These are phyloP conservation scores for Saccharomycopsis selenospora DNA, from an alignment of 805 yeast genomes.

Conservation along the genomic window DNA sequence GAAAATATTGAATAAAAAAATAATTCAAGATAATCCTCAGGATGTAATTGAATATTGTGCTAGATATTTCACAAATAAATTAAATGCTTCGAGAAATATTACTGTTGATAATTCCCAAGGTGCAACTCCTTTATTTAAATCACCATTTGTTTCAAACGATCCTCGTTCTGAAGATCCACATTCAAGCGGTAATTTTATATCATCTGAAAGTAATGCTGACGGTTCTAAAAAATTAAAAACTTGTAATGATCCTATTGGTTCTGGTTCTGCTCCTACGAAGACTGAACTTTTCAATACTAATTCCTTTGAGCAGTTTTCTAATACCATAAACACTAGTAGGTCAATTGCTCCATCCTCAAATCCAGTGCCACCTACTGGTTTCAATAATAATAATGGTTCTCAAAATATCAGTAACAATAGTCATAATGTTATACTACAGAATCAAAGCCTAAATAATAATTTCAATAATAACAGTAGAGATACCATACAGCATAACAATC, in stretches of 20 bases:
- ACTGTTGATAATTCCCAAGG: slow-evolving; percentile 25
- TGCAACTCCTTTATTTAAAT: slow-evolving; percentile 45
- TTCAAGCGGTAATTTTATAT: background rate
- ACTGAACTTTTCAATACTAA: background rate
- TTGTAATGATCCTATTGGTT: slow-evolving; percentile 22
- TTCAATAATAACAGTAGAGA: background rate
- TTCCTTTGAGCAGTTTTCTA: background rate
- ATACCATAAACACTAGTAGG: background rate
- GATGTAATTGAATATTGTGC: slow-evolving; percentile 73
- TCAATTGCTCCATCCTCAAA: slow-evolving; percentile 24
- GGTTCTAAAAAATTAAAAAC: slow-evolving; percentile 21
- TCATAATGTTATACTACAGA: slow-evolving; percentile 18
- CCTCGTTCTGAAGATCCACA: slow-evolving; percentile 40
- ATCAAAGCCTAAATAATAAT: slow-evolving; percentile 23
- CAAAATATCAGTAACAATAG: slow-evolving; percentile 4
- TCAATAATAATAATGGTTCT: background rate
- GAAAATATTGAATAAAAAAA: slow-evolving; percentile 54
- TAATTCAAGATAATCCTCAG: slow-evolving; percentile 47
- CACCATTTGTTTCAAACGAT: slow-evolving; percentile 57
- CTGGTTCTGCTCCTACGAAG: slow-evolving; percentile 19
- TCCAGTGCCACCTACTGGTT: slow-evolving; percentile 24
- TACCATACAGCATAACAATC: slow-evolving; percentile 8
- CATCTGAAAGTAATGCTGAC: background rate
- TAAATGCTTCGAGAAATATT: slow-evolving; percentile 32
- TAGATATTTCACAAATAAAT: slow-evolving; percentile 55